A percentile compares a stretch with the other conserved stretches of the same genome.
Conservation (phyloP, 106 monocot species). For the Platanthera guangdongensis region DNA sequence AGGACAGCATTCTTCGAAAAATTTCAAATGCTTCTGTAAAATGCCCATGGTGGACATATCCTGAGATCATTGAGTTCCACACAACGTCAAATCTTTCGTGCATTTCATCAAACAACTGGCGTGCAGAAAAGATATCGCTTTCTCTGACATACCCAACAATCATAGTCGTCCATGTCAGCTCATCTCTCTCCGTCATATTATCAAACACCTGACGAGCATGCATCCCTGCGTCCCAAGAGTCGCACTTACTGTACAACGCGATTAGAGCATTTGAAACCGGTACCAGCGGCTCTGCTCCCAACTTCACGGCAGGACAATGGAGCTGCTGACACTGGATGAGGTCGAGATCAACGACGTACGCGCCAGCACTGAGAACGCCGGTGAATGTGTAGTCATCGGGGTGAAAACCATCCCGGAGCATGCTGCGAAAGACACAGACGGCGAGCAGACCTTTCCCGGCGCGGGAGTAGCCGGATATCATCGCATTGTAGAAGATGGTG, state of each 20-base stretch:
- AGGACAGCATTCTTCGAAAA: slow-evolving; percentile 50
- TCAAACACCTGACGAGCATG: slow-evolving; percentile 53
- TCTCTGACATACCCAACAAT: slow-evolving; percentile 68
- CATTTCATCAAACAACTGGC: slow-evolving; percentile 60
- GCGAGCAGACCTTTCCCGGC: slow-evolving; percentile 20
- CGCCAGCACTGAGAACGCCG: slow-evolving; percentile 50
- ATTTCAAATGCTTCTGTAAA: slow-evolving; percentile 60
- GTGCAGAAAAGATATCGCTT: slow-evolving; percentile 36
- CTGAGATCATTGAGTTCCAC: slow-evolving; percentile 98
- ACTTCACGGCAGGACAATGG: slow-evolving; percentile 63
- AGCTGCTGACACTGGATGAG: slow-evolving; percentile 33
- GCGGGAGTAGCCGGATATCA: slow-evolving; percentile 76
- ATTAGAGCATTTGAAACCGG: slow-evolving; percentile 80
- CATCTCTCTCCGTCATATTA: slow-evolving; percentile 64
- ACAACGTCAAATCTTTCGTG: slow-evolving; percentile 53
- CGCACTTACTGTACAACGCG: slow-evolving; percentile 53
- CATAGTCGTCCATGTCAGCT: slow-evolving; percentile 86
- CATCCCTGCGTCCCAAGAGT: not conserved
- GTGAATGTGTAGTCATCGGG: slow-evolving; percentile 84
- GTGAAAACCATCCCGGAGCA: slow-evolving; percentile 26
- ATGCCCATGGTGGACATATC: slow-evolving; percentile 61
- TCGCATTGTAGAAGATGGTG: slow-evolving; percentile 75
- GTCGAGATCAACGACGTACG: slow-evolving; percentile 10
- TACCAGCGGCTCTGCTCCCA: slow-evolving; percentile 30
- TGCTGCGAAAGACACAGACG: slow-evolving; percentile 31